Percentiles rank a stretch among this genome's conserved stretches.
Conservation (phyloP, 495 filamentous ascomycete genomes). For the Hypoxylon lienhwacheense region DNA sequence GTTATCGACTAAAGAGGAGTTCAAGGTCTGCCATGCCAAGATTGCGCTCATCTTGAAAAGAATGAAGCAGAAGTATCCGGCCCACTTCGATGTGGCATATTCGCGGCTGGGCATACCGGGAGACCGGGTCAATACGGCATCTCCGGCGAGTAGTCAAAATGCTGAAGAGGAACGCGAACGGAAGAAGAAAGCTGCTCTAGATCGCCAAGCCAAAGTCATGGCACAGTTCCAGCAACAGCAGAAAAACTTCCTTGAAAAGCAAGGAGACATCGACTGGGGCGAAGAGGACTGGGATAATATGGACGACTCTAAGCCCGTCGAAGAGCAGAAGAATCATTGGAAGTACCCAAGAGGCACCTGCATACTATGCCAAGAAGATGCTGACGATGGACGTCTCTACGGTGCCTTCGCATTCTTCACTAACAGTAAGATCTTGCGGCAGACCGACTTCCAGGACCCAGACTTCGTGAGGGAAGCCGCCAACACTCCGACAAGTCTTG, state of each 20-base stretch:
- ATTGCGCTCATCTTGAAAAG: constrained; percentile 82
- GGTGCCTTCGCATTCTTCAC: constrained; percentile 89
- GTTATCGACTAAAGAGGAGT: constrained; percentile 71
- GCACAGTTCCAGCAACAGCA: constrained; percentile 97
- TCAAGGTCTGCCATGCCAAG: constrained; percentile 80
- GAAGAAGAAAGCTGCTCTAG: constrained; percentile 86
- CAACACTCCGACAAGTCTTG: constrained; percentile 74
- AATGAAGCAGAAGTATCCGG: constrained; percentile 79
- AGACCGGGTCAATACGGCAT: constrained; percentile 57
- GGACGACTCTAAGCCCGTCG: constrained; percentile 53
- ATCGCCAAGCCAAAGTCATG: constrained; percentile 90
- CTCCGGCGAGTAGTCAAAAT: constrained; percentile 55
- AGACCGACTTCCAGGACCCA: constrained; percentile 76
- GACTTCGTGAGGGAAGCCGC: constrained; percentile 84
- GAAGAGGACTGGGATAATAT: constrained; percentile 70
- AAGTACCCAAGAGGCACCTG: constrained; percentile 94
- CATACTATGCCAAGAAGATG: constrained; percentile 95
- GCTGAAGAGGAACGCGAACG: constrained; percentile 71
- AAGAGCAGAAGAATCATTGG: constrained; percentile 74
- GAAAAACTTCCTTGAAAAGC: constrained; percentile 85
- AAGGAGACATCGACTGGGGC: constrained; percentile 83
- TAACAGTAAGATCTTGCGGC: constrained; percentile 82
- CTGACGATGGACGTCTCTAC: constrained; percentile 83
- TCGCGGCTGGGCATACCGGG: constrained; percentile 51
- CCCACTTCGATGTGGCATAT: constrained; percentile 65